Evolutionary conservation across 1,284 basidiomycete species (phyloP).

Genomic region (Malassezia cuniculi): DNA sequence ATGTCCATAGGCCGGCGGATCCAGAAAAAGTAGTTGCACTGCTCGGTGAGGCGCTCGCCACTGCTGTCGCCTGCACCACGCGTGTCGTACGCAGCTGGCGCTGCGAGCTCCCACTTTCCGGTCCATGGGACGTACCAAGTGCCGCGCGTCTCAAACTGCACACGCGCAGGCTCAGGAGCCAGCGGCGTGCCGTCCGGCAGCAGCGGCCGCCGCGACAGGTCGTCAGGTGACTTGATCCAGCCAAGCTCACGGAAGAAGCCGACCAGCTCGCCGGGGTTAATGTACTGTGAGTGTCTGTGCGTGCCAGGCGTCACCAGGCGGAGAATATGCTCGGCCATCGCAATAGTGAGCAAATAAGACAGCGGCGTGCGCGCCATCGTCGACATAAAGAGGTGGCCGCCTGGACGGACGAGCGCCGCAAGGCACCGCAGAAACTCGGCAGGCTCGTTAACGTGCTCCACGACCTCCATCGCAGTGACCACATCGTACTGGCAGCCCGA

Average conservation of each 20-base stretch:
- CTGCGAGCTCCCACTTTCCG: slow-evolving; percentile 22
- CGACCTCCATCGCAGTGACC: slow-evolving; percentile 92
- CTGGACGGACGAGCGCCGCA: slow-evolving; percentile 53
- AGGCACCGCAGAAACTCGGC: slow-evolving; percentile 53
- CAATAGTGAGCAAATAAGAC: slow-evolving; percentile 75
- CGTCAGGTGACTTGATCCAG: slow-evolving; percentile 28
- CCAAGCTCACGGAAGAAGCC: slow-evolving; percentile 60
- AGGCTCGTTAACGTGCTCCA: slow-evolving; percentile 94
- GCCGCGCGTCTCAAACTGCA: slow-evolving; percentile 34
- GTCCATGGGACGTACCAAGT: slow-evolving; percentile 33
- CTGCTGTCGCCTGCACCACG: slow-evolving; percentile 4
- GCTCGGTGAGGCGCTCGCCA: slow-evolving; percentile 14
- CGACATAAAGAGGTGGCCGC: slow-evolving; percentile 85
- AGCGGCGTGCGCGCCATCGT: slow-evolving; percentile 92
- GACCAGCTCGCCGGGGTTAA: slow-evolving; percentile 77
- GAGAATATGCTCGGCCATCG: slow-evolving; percentile 68
- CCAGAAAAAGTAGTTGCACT: slow-evolving; percentile 44
- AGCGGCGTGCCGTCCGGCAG: slow-evolving; percentile 1
- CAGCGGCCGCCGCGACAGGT: neutral
- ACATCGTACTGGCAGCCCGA: slow-evolving; percentile 60
- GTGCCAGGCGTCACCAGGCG: slow-evolving; percentile 76
- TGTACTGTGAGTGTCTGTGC: slow-evolving; percentile 79
- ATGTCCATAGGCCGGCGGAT: slow-evolving; percentile 25
- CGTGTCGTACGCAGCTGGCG: slow-evolving; percentile 9
- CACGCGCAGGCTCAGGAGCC: slow-evolving; percentile 16